Percentiles rank a stretch among this genome's conserved stretches.
Evolutionary conservation across 371 early-diverging fungal species (phyloP).

Genomic region (Dipsacomyces acuminosporus): DNA sequence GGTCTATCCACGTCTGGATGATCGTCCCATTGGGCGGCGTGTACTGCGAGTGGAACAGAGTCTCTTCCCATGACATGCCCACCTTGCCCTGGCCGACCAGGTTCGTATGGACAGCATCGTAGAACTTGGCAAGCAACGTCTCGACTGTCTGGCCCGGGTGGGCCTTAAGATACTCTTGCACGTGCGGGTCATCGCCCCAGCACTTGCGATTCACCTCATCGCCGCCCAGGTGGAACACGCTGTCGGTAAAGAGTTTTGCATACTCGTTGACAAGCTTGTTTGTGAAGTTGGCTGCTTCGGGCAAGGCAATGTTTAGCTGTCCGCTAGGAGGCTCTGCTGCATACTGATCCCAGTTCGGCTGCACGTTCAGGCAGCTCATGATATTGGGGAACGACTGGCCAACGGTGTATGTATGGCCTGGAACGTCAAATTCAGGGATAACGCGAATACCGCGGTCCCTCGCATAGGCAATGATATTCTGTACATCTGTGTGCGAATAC

Average conservation of each 20-base stretch:
- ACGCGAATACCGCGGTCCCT: conserved; percentile 70
- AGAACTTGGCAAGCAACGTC: conserved; percentile 39
- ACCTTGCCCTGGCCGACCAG: conserved; percentile 42
- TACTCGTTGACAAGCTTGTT: conserved; percentile 60
- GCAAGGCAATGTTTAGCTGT: conserved; percentile 65
- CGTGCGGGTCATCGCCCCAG: conserved; percentile 51
- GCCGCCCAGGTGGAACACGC: conserved; percentile 67
- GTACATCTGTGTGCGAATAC: conserved; percentile 62
- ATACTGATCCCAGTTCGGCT: conserved; percentile 53
- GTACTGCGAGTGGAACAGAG: conserved; percentile 52
- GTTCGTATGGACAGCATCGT: conserved; percentile 30
- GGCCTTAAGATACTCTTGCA: conserved; percentile 34
- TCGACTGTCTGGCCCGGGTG: conserved; percentile 34
- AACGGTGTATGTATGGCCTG: conserved; percentile 64
- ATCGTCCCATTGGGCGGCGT: conserved; percentile 50
- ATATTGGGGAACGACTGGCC: conserved; percentile 51
- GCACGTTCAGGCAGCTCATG: conserved; percentile 51
- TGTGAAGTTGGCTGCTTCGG: conserved; percentile 55
- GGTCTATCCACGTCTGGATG: conserved; percentile 51
- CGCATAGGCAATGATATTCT: conserved; percentile 58
- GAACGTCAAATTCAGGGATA: conserved; percentile 77
- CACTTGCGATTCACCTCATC: conserved; percentile 73
- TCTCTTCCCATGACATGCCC: conserved; percentile 60
- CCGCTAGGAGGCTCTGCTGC: conserved; percentile 71
- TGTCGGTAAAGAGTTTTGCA: conserved; percentile 58